Evolutionary conservation across 73 alveolate species (phyloP), one percentile per base, ranked within the genome.

Genomic region (Halteria grandinella): DNA sequence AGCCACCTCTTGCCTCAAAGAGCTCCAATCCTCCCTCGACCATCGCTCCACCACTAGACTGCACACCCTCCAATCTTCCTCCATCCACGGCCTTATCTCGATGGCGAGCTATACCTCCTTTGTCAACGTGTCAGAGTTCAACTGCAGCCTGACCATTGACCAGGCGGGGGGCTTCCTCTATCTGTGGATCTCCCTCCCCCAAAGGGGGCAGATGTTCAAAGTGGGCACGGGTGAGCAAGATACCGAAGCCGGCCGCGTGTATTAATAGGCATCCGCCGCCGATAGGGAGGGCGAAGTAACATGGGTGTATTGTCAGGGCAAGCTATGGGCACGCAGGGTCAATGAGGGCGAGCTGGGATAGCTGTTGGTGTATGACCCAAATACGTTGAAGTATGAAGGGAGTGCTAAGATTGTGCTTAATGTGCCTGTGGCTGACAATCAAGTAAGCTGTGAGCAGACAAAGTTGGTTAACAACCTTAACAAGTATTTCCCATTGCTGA

Each of bases 201-300:
- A 89, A 25, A 88, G 90, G 51, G 97, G 93, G 1, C 90, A 92
- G 28, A 90, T 89, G 91, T 90, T 63, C 44, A 93, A 90, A 64
- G 69, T 93, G 14, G 98, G 98, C 0, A 90, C 98, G 17, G 98
- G 98, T 7, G 94, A 92, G 49, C 45, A 77, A 21, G 73, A 79
- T 14, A 85, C 98, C 1, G 24, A 87, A 18, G 89, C 94, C 21
- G 98, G 98, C 31, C 86, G 87, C 47, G 94, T 93, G 45, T 93
- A 93, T 49, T 75, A 81, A n/a, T 79, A 69, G 29, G 44, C 54
- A 21, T 69, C 77, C 10, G n/a, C n/a, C n/a, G 59, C 86, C n/a
- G 95, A 91, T 6, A 72, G 83, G 45, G 66, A 83, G 21, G 98
- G 91, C 6, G 96, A 90, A 55, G 82, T 89, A 11, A 37, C 72